Evolutionary conservation across 2,329 filamentous ascomycete genomes (phyloP).

Genomic region (Lojkania enalia): DNA sequence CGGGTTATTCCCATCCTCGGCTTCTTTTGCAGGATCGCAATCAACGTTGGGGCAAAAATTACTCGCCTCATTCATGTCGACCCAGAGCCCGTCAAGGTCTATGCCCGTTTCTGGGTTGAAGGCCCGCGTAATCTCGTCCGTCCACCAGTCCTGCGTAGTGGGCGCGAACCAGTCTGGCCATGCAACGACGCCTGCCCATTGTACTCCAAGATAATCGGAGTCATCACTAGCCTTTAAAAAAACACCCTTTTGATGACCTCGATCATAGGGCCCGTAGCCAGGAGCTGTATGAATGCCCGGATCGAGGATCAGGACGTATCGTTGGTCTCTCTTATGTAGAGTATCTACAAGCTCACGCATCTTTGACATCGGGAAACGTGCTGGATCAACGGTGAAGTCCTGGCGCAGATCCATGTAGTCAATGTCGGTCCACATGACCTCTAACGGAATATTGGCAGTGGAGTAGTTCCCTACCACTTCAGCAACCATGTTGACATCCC

Average conservation of each 20-base stretch:
- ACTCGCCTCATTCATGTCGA: slow-evolving; percentile 48
- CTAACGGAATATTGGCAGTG: slow-evolving; percentile 65
- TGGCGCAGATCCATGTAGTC: slow-evolving; percentile 66
- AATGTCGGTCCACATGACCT: slow-evolving; percentile 76
- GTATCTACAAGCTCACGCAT: slow-evolving; percentile 68
- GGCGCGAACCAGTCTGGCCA: slow-evolving; percentile 78
- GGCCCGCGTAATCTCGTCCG: slow-evolving; percentile 65
- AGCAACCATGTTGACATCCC: slow-evolving; percentile 65
- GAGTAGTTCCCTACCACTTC: slow-evolving; percentile 71
- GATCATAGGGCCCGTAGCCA: slow-evolving; percentile 61
- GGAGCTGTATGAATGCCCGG: slow-evolving; percentile 56
- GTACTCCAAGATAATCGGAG: slow-evolving; percentile 63
- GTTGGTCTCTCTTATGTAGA: slow-evolving; percentile 68
- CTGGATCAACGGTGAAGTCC: slow-evolving; percentile 67
- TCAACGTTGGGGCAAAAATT: slow-evolving; percentile 52
- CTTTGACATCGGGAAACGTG: slow-evolving; percentile 63
- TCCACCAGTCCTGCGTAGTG: slow-evolving; percentile 69
- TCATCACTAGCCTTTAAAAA: slow-evolving; percentile 61
- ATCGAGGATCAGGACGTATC: slow-evolving; percentile 80
- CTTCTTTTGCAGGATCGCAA: slow-evolving; percentile 44
- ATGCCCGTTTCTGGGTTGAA: slow-evolving; percentile 67
- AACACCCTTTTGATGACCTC: slow-evolving; percentile 61
- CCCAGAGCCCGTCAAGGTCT: slow-evolving; percentile 75
- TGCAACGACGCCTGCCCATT: slow-evolving; percentile 74
- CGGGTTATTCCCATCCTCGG: slow-evolving; percentile 53